Percentiles rank a stretch among this genome's conserved stretches.
Conservation (phyloP, 305 asterid species). For the Striga hermonthica region DNA sequence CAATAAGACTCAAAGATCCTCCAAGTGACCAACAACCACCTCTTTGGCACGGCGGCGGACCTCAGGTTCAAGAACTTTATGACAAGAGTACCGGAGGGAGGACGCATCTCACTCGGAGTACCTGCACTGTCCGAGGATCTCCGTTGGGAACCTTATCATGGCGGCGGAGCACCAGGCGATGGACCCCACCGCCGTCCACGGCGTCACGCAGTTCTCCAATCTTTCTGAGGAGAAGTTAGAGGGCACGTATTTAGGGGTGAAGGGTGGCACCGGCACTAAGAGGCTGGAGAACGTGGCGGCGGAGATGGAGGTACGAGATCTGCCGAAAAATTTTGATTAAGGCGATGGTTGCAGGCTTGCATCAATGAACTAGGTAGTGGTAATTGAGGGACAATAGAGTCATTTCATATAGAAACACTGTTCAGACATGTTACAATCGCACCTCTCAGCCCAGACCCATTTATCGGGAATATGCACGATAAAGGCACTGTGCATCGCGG, state of each 20-base stretch:
- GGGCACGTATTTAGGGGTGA: slow-evolving; percentile 67
- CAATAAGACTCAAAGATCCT: slow-evolving; percentile 45
- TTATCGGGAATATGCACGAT: no score
- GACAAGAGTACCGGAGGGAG: slow-evolving; percentile 48
- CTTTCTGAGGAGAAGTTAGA: slow-evolving; percentile 68
- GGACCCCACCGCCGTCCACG: slow-evolving; percentile 88
- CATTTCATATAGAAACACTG: no score
- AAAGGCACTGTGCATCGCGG: no score
- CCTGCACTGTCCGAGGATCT: slow-evolving; percentile 71
- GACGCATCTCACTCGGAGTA: slow-evolving; percentile 64
- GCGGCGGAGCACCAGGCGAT: slow-evolving; percentile 83
- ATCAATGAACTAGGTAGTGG: no score
- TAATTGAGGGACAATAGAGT: no score
- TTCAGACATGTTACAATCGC: no score
- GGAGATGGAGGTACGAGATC: slow-evolving; percentile 45
- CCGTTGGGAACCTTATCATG: slow-evolving; percentile 58
- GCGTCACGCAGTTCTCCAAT: slow-evolving; percentile 75
- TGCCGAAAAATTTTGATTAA: slow-evolving; percentile 90
- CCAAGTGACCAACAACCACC: slow-evolving; percentile 65
- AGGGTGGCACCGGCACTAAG: slow-evolving; percentile 36
- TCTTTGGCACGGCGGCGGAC: slow-evolving; percentile 66
- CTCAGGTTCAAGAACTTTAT: slow-evolving; percentile 55
- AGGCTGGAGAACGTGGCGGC: slow-evolving; percentile 34
- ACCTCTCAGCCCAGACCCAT: no score
- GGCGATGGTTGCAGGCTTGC: no score